These are phyloP conservation scores for Neopestalotiopsis clavispora DNA, from an alignment of 2,329 filamentous ascomycete species.

Conservation along the genomic window DNA sequence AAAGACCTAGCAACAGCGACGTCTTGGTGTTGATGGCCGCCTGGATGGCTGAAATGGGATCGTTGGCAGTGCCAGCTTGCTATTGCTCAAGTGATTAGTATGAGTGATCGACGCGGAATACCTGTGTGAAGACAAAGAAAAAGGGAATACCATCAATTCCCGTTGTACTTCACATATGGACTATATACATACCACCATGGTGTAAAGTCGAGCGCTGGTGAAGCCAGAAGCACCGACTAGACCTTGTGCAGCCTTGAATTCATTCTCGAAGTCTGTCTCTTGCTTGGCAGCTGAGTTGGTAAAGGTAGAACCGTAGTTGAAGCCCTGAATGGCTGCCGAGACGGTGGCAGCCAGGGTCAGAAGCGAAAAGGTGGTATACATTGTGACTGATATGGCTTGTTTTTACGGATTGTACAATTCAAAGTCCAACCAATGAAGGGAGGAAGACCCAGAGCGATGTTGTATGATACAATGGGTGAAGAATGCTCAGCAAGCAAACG, in stretches of 20 bases:
- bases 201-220: conserved; percentile 75
- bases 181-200: conserved; percentile 60
- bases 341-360: conserved; percentile 44
- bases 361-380: conserved; percentile 25
- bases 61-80: conserved; percentile 69
- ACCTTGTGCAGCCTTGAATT: conserved; percentile 69
- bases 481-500: too few species aligned
- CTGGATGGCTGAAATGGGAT: conserved; percentile 56
- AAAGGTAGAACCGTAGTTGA: conserved; percentile 74
- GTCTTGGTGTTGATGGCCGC: conserved; percentile 84
- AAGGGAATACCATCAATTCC: background rate
- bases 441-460: too few species aligned
- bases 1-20: conserved; percentile 79
- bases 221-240: conserved; percentile 70
- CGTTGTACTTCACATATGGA: background rate
- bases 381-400: background rate
- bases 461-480: too few species aligned
- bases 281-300: conserved; percentile 63
- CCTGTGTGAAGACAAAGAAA: background rate
- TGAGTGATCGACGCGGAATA: background rate
- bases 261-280: conserved; percentile 70
- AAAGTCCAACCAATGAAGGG: too few species aligned
- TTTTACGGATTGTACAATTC: too few species aligned
- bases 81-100: conserved; percentile 29
- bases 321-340: conserved; percentile 59